Evolutionary conservation across 2,329 filamentous ascomycete genomes (phyloP), one percentile per base, ranked within the genome.

Genomic region (Penicillium sp.): DNA sequence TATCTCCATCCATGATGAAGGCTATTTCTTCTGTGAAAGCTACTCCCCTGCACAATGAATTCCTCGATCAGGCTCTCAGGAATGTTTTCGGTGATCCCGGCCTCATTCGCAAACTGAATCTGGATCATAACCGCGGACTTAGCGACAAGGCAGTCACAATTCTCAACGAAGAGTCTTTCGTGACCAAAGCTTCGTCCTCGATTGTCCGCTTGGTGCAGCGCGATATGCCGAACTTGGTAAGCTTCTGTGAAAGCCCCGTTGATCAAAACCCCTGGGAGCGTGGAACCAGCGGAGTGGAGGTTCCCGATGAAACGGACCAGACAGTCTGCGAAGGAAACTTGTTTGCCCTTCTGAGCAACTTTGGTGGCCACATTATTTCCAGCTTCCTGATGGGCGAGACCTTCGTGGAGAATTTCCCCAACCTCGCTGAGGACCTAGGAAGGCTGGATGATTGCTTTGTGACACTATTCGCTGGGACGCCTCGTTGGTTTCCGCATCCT

Each of bases 201-300:
- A 72, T 70, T 6, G 72, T 67, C 38, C 64, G 55, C 33, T 68
- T 67, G 48, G 65, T 77, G 5, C 68, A 77, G 52, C 63, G 67
- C 6, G 71, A 75, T 14, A 71, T 80, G 10, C 77, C 79, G 4
- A 77, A 80, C 45, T 64, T 87, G 29, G 75, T 85, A 33, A 81
- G 80, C 0, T 84, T 83, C 57, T 76, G 75, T 31, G 71, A 75
- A 7, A 83, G 80, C 14, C 69, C 76, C 2, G 80, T 86, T 19
- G 83, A 87, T 59, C 80, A 84, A 52, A 75, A 76, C 57, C 71
- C 72, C 2, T 86, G 83, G 83, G 83, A 87, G 61, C 76, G 80
- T 29, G 68, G 64, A n/a, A 75, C 71, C 14, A 50, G 47, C 18
- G 65, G 73, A 9, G 70, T 78, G 1, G 66, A 67, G 2, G 64